Base-by-base conservation (phyloP, 176 grass and related monocot genomes). In the Leersia perrieri region DNA sequence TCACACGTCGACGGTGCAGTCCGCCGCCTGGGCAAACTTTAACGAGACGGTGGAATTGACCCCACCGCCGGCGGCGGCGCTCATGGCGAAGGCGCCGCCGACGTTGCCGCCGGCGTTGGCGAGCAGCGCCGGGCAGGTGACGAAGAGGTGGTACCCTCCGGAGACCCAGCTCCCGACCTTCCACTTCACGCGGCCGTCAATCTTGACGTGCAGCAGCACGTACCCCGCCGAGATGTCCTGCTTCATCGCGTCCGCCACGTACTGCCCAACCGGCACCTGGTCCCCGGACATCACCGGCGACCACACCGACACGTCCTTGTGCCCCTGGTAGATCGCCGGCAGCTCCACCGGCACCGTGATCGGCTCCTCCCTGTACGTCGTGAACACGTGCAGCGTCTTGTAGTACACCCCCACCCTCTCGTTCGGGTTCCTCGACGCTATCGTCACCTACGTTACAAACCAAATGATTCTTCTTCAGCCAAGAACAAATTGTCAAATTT, bases 351-450 rank as follows among this genome's bases (percentile, higher is more conserved):
- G 71, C 0, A 85, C 30, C 31, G 94, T 94, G 78, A 97, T 70
- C 23, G 84, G 76, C 81, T 97, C 86, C 14, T 89, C 88, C 1
- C 87, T 60, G 87, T 94, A 97, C 11, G 79, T 87, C 49, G 89
- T 86, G 74, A 83, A 90, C 60, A 73, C 88, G 85, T 90, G 71
- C 77, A 94, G 83, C 15, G 42, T 76, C 71, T 91, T 83, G 87
- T 94, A 97, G 88, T 94, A 94, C 26, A 97, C 77, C 22, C 94
- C 89, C 78, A 94, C 88, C 0, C 91, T 85, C 18, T 80, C 88
- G 87, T 97, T 97, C 33, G 94, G 94, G 87, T 97, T 97, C 77
- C 91, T 74, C 35, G 91, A 90, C 60, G 94, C 81, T 62, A 97
- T 82, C 28, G 94, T 94, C 38, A 87, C 89, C 83, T 94, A 80